Base-by-base conservation (phyloP, 768 basidiomycete genomes). In the Coprinellus aureogranulatus region DNA sequence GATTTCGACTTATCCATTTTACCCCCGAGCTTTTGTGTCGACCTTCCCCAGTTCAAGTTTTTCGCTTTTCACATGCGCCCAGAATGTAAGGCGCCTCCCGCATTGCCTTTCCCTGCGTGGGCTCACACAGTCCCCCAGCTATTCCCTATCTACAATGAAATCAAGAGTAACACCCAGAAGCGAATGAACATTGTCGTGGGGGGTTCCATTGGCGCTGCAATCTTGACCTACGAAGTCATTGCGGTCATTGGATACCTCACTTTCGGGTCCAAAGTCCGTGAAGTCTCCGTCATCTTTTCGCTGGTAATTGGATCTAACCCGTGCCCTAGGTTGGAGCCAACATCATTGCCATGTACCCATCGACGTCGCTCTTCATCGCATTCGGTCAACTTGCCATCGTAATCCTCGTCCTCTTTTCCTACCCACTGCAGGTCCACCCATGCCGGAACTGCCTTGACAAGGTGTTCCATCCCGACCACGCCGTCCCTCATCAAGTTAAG, bases 41-140 rank as follows among this genome's bases (percentile, higher is more conserved):
- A 93, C 86, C 1, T 91, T 97, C 74, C 96, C 96, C n/a, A 0
- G 91, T 98, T 26, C 95, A 94, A 69, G 88, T 95, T 16, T 94
- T 94, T 72, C 90, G 90, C 3, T 94, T 88, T 69, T n/a, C n/a
- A 96, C 94, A 2, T 97, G 95, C 68, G 82, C 90, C 14, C 94
- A 96, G 78, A 96, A 96, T 67, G 94, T 94, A 69, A 63, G 86
- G n/a, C n/a, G n/a, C n/a, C n/a, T n/a, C n/a, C 65, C 27, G 27
- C 9, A 44, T 25, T 34, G 40, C 48, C 56, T 20, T 25, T 26
- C 53, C 57, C 40, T 61, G 57, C 6, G 25, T 30, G 47, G n/a
- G 55, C 10, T 4, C 34, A 34, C 10, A 27, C 53, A 54, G 55
- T 60, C 61, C 60, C 27, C 23, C 50, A 98, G 92, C 74, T 98